phyloP scores from a whole-genome alignment of 192 early-diverging fungal species.

The Coemansia sp. region DNA sequence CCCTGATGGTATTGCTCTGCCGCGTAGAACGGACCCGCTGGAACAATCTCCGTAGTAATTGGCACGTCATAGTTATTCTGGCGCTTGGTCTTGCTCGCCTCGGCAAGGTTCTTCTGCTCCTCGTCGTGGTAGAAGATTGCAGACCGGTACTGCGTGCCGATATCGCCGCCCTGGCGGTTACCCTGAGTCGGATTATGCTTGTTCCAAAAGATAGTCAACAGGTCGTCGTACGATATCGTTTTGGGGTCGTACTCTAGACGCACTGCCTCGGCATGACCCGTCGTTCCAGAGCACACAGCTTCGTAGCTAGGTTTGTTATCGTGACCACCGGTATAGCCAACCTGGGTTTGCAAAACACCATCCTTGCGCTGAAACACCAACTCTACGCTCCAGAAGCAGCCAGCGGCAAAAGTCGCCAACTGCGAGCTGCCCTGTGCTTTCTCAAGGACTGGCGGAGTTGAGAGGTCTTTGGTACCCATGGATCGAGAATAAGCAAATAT shows the following conservation, averaged over 20 bases:
- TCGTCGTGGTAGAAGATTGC: constrained; percentile 81
- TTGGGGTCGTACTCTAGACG: constrained; percentile 74
- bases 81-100: constrained; percentile 65
- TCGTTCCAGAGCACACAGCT: constrained; percentile 60
- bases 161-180: constrained; percentile 83
- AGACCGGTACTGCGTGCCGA: constrained; percentile 85
- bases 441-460: constrained; percentile 30
- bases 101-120: constrained; percentile 73
- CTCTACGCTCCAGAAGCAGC: constrained; percentile 87
- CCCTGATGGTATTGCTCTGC: constrained; percentile 84
- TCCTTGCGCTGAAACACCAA: constrained; percentile 49
- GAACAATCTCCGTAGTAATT: constrained; percentile 71
- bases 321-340: constrained; percentile 69
- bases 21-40: constrained; percentile 70
- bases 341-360: constrained; percentile 56
- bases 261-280: constrained; percentile 83
- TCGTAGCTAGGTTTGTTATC: constrained; percentile 38
- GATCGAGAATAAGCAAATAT: constrained; percentile 12
- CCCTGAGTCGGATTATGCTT: constrained; percentile 85
- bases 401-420: constrained; percentile 84
- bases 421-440: constrained; percentile 20
- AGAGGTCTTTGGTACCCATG: constrained; percentile 28
- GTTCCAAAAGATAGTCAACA: constrained; percentile 82
- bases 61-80: constrained; percentile 60
- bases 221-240: constrained; percentile 67